Conservation (phyloP, 805 yeast species). For the Saturnispora silvae region DNA sequence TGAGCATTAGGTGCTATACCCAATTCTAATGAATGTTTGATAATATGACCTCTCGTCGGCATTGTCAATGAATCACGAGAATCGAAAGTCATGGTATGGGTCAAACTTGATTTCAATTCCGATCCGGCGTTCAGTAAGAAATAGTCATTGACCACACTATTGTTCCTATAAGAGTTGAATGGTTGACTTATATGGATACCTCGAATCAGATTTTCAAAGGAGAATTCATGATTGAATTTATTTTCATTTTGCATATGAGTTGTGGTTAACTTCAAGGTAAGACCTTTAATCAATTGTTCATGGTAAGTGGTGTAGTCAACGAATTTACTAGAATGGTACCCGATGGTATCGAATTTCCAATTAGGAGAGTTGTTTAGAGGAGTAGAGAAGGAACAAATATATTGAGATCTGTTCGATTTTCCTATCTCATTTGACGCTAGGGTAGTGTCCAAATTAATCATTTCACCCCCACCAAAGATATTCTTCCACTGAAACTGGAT, state of each 20-base stretch:
- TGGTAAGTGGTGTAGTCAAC: conserved; percentile 38
- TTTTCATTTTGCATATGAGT: conserved; percentile 23
- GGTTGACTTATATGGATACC: conserved; percentile 23
- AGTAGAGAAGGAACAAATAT: conserved; percentile 35
- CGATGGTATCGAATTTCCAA: conserved; percentile 29
- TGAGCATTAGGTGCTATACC: conserved; percentile 21
- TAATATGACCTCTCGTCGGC: conserved; percentile 32
- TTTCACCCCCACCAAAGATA: conserved; percentile 49
- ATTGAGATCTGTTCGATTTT: conserved; percentile 36
- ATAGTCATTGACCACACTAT: conserved; percentile 24
- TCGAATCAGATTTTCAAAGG: conserved; percentile 34
- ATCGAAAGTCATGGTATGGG: conserved; percentile 32
- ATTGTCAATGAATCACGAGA: conserved; percentile 33
- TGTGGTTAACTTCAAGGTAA: conserved; percentile 32
- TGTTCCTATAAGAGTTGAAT: conserved; percentile 19
- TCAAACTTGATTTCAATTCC: conserved; percentile 34
- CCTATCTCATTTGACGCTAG: conserved; percentile 35
- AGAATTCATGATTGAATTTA: conserved; percentile 37
- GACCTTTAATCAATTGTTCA: conserved; percentile 34
- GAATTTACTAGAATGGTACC: conserved; percentile 33
- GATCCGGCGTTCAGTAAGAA: conserved; percentile 33
- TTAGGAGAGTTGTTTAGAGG: conserved; percentile 35
- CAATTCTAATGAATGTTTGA: conserved; percentile 23
- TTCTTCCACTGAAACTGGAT: conserved; percentile 58
- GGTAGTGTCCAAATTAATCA: conserved; percentile 35